Percentiles rank a stretch among this genome's conserved stretches.
Conservation (phyloP, 2,329 filamentous ascomycete species). For the Uncinocarpus reesii region DNA sequence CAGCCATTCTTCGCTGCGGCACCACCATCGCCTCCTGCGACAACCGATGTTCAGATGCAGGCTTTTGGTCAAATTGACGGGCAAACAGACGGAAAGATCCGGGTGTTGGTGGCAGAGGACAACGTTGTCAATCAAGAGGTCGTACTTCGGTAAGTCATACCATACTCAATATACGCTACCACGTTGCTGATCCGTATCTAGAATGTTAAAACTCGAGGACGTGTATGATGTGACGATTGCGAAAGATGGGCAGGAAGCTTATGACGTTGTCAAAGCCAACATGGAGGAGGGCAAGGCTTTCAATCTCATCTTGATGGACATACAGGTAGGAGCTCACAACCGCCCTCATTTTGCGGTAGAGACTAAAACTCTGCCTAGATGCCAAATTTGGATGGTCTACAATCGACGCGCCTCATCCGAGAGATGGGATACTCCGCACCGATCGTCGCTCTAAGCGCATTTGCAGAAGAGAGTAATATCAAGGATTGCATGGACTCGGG, state of each 20-base stretch:
- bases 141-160: slow-evolving; percentile 43
- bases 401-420: slow-evolving; percentile 75
- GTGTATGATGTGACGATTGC: slow-evolving; percentile 72
- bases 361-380: slow-evolving; percentile 39
- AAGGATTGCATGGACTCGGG: slow-evolving; percentile 78
- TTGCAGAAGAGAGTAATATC: slow-evolving; percentile 80
- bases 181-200: not conserved
- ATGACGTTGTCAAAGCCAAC: slow-evolving; percentile 68
- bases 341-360: not conserved
- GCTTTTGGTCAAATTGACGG: not conserved
- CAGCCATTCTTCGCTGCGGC: slow-evolving; percentile 6
- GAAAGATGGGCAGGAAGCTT: slow-evolving; percentile 75
- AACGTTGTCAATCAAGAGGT: slow-evolving; percentile 91
- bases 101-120: slow-evolving; percentile 87
- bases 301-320: slow-evolving; percentile 87
- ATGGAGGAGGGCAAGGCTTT: slow-evolving; percentile 64
- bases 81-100: slow-evolving; percentile 47
- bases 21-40: slow-evolving; percentile 54
- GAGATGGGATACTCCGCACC: slow-evolving; percentile 77
- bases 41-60: slow-evolving; percentile 55
- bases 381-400: slow-evolving; percentile 82
- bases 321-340: slow-evolving; percentile 52
- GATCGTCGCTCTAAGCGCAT: slow-evolving; percentile 83
- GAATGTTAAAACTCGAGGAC: slow-evolving; percentile 46
- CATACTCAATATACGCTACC: not conserved